Percentiles rank a stretch among this genome's conserved stretches.
Conservation (phyloP, 2,329 filamentous ascomycete species). For the Remersonia thermophila region DNA sequence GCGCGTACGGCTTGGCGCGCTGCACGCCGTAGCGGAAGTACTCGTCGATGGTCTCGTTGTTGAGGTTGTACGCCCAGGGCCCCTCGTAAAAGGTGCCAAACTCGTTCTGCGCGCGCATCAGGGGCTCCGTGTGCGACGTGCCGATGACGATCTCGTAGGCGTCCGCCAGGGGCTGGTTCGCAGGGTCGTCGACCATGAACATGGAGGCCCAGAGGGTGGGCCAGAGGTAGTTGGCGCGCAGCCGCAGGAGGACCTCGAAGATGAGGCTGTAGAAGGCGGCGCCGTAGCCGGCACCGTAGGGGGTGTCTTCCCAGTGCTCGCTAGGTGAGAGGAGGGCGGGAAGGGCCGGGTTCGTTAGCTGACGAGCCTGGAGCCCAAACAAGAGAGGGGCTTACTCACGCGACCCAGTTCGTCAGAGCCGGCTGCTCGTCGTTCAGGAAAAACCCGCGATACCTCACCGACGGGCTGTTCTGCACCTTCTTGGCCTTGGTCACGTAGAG, state of each 20-base stretch:
- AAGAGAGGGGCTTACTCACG: slow-evolving; percentile 14
- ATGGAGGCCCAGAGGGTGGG: slow-evolving; percentile 54
- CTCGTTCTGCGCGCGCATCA: slow-evolving; percentile 50
- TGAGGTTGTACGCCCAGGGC: slow-evolving; percentile 57
- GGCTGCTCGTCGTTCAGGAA: slow-evolving; percentile 63
- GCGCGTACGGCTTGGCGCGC: slow-evolving; percentile 52
- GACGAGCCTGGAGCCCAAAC: too few relatives aligned
- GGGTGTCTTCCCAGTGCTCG: slow-evolving; percentile 29
- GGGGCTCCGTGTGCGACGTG: slow-evolving; percentile 61
- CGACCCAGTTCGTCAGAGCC: slow-evolving; percentile 53
- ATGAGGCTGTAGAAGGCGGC: slow-evolving; percentile 56
- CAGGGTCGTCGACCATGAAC: slow-evolving; percentile 58
- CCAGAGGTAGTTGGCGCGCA: slow-evolving; percentile 66
- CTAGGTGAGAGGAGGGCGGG: too few relatives aligned
- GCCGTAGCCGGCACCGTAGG: slow-evolving; percentile 37
- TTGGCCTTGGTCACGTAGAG: slow-evolving; percentile 43
- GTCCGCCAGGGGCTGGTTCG: slow-evolving; percentile 56
- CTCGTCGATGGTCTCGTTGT: slow-evolving; percentile 53
- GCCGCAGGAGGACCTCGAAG: slow-evolving; percentile 57
- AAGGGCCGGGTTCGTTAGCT: too few relatives aligned
- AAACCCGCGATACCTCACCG: slow-evolving; percentile 55
- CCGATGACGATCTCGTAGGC: slow-evolving; percentile 65
- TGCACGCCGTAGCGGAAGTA: slow-evolving; percentile 58
- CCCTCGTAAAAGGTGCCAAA: slow-evolving; percentile 43
- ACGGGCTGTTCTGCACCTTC: slow-evolving; percentile 46